Base-by-base conservation (phyloP, 1,139 yeast genomes). In the Yarrowia galli region DNA sequence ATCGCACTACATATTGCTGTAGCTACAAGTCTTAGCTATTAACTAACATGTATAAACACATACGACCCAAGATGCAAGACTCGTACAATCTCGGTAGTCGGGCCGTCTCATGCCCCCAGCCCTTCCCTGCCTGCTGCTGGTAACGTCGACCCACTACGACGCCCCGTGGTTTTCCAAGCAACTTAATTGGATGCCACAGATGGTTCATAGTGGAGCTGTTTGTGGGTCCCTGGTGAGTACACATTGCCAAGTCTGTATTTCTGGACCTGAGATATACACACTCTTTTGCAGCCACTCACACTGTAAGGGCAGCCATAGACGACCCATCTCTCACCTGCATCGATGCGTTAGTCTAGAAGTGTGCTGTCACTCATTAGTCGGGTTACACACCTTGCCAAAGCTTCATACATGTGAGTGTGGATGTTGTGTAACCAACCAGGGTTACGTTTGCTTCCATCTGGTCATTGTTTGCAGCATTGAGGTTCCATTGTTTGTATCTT, bases 71-170 rank as follows among this genome's bases (percentile, higher is more conserved):
- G 43, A 7, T 15, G 40, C n/a, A 16, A 7, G 40, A 6, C 22
- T 43, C 48, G 32, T 15, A 23, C 18, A 20, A 12, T 43, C 16
- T 15, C 49, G 6, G 9, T 6, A 46, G 35, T 46, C 51, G 51
- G 51, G 51, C 51, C 51, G 51, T 46, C 51, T 46, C 51, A 46
- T 23, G 49, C 16, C 48, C 4, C 49, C 49, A 45, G 49, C 49
- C 40, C 49, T 45, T 25, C 51, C 51, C 51, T 46, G 51, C 51
- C 51, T 46, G n/a, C n/a, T n/a, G n/a, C n/a, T n/a, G n/a, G 32
- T 10, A 23, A 45, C 32, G 49, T 45, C 49, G 46, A 20, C 46
- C 46, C 46, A 42, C 46, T 5, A 15, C 1, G 38, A 28, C 4
- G 32, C 32, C 40, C 48, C 48, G 48, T 43, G 48, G 16, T 22